Conservation (phyloP, 306 rosid species). For the Castanea mollissima region DNA sequence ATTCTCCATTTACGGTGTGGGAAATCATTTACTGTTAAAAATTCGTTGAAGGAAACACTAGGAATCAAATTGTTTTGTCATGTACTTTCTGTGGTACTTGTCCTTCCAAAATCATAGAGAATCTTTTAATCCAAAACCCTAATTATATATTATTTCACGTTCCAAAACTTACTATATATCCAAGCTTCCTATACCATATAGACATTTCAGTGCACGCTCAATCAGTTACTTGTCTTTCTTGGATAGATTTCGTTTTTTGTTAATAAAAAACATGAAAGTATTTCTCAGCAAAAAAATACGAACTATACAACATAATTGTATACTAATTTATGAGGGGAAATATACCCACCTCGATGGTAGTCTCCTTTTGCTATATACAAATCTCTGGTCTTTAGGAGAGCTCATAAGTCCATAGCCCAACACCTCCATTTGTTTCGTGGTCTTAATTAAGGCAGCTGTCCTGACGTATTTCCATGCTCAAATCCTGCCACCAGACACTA, state of each 20-base stretch:
- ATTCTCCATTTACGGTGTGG: conserved; percentile 1
- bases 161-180: neutral
- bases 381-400: neutral
- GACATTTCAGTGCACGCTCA: too few species aligned
- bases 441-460: neutral
- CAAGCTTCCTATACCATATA: neutral
- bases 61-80: neutral
- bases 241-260: too few species aligned
- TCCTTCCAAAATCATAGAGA: neutral
- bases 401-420: neutral
- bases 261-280: neutral
- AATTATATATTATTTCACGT: neutral
- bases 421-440: neutral
- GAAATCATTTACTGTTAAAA: neutral
- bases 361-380: neutral
- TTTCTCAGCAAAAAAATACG: too few species aligned
- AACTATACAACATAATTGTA: too few species aligned
- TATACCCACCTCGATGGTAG: neutral
- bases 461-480: too few species aligned
- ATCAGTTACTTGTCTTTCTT: too few species aligned
- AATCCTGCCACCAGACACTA: too few species aligned
- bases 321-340: neutral
- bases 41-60: neutral
- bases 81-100: neutral
- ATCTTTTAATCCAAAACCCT: neutral